These are phyloP conservation scores for Xylaria cubensis DNA, from an alignment of 495 filamentous ascomycete genomes.

Conservation along the genomic window DNA sequence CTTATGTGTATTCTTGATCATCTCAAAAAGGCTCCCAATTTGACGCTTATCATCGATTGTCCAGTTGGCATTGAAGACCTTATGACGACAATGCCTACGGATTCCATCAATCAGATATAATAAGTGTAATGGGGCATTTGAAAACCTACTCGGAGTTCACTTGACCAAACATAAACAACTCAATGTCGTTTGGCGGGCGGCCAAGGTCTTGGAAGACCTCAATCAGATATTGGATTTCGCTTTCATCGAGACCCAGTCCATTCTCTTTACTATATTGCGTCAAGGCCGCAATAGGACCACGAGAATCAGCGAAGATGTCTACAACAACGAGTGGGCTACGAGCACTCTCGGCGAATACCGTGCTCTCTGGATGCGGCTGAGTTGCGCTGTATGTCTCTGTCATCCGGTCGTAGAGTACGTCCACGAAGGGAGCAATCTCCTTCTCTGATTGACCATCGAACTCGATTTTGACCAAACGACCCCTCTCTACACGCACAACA, in stretches of 20 bases:
- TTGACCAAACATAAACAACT: slow-evolving; percentile 99
- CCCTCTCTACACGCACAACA: slow-evolving; percentile 83
- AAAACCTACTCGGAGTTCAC: slow-evolving; percentile 73
- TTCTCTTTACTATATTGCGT: slow-evolving; percentile 80
- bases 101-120: background rate
- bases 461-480: slow-evolving; percentile 71
- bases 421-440: slow-evolving; percentile 63
- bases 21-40: slow-evolving; percentile 81
- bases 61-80: slow-evolving; percentile 94
- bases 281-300: slow-evolving; percentile 71
- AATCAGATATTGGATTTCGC: slow-evolving; percentile 93
- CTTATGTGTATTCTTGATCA: slow-evolving; percentile 95
- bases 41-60: slow-evolving; percentile 90
- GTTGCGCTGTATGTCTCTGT: slow-evolving; percentile 75
- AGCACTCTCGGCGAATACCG: slow-evolving; percentile 77
- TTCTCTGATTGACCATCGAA: slow-evolving; percentile 60
- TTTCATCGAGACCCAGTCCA: slow-evolving; percentile 84
- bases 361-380: slow-evolving; percentile 69
- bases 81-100: slow-evolving; percentile 65
- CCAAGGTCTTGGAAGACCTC: slow-evolving; percentile 79
- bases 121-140: background rate
- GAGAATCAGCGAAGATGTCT: slow-evolving; percentile 66
- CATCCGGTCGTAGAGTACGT: slow-evolving; percentile 90
- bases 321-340: slow-evolving; percentile 75
- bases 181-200: slow-evolving; percentile 83